phyloP scores from a whole-genome alignment of 192 early-diverging fungal genomes.

The Coemansia sp. region DNA sequence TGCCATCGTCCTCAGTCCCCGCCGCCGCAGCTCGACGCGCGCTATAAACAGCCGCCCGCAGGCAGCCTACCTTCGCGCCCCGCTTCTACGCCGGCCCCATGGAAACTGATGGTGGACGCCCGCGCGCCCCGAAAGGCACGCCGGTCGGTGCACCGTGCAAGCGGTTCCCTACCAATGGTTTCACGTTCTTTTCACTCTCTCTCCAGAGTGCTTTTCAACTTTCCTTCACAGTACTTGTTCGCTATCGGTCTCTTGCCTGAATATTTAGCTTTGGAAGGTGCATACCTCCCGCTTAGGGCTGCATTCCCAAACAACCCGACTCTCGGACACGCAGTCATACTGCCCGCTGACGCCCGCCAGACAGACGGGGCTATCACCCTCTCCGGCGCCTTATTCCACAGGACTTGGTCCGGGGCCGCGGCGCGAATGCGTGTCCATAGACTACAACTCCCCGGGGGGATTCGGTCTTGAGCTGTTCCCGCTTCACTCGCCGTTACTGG shows the following conservation, averaged over 20 bases:
- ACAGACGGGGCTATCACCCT: slow-evolving; percentile 74
- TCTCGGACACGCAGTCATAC: slow-evolving; percentile 44
- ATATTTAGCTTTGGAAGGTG: slow-evolving; percentile 81
- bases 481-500: slow-evolving; percentile 76
- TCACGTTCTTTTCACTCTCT: slow-evolving; percentile 83
- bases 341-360: slow-evolving; percentile 7
- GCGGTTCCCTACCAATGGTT: slow-evolving; percentile 78
- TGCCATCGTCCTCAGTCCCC: slow-evolving; percentile 60
- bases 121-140: too few relatives aligned
- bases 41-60: slow-evolving; percentile 60
- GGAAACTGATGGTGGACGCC: slow-evolving; percentile 46
- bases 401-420: slow-evolving; percentile 53
- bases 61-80: slow-evolving; percentile 48
- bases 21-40: slow-evolving; percentile 48
- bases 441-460: slow-evolving; percentile 55
- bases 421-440: slow-evolving; percentile 57
- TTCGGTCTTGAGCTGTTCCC: slow-evolving; percentile 72
- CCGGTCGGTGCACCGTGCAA: slow-evolving; percentile 14
- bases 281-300: slow-evolving; percentile 76
- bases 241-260: slow-evolving; percentile 79
- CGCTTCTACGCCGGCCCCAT: slow-evolving; percentile 50
- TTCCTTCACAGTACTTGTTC: slow-evolving; percentile 87
- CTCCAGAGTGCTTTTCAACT: slow-evolving; percentile 83
- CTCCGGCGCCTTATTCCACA: slow-evolving; percentile 68
- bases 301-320: slow-evolving; percentile 76